phyloP scores from a whole-genome alignment of 371 early-diverging fungal genomes.

The Cokeromyces recurvatus region DNA sequence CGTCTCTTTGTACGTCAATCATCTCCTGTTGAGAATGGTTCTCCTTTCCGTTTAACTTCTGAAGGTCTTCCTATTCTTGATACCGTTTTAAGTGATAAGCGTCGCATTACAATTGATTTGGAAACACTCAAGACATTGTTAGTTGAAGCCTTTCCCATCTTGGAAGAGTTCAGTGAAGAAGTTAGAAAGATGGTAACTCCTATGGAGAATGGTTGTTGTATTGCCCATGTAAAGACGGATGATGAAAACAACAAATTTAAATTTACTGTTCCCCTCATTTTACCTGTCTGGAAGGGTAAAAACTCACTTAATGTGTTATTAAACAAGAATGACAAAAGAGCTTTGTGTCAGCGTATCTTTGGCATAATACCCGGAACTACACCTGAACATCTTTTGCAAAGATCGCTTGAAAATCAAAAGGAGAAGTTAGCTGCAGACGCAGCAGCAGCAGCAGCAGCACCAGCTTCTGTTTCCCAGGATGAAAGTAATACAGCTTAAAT shows the following conservation, averaged over 20 bases:
- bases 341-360: constrained; percentile 41
- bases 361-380: constrained; percentile 33
- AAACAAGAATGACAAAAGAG: constrained; percentile 66
- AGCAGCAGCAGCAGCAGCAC: constrained; percentile 6
- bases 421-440: constrained; percentile 1
- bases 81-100: constrained; percentile 50
- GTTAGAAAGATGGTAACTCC: not conserved
- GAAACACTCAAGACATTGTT: constrained; percentile 54
- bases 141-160: constrained; percentile 56
- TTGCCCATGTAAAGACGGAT: constrained; percentile 53
- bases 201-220: constrained; percentile 51
- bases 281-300: constrained; percentile 76
- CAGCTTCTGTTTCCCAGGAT: too few species aligned
- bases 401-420: constrained; percentile 19
- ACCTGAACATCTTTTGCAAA: constrained; percentile 36
- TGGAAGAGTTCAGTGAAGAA: constrained; percentile 35
- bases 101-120: constrained; percentile 48
- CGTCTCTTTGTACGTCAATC: constrained; percentile 77
- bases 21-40: constrained; percentile 46
- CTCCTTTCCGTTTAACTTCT: constrained; percentile 71
- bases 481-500: too few species aligned
- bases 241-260: constrained; percentile 3
- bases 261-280: constrained; percentile 41
- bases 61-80: constrained; percentile 75
- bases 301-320: constrained; percentile 68